These are phyloP conservation scores for Melastoma malabathricum DNA, from an alignment of 345 rosid species.

Conservation along the genomic window DNA sequence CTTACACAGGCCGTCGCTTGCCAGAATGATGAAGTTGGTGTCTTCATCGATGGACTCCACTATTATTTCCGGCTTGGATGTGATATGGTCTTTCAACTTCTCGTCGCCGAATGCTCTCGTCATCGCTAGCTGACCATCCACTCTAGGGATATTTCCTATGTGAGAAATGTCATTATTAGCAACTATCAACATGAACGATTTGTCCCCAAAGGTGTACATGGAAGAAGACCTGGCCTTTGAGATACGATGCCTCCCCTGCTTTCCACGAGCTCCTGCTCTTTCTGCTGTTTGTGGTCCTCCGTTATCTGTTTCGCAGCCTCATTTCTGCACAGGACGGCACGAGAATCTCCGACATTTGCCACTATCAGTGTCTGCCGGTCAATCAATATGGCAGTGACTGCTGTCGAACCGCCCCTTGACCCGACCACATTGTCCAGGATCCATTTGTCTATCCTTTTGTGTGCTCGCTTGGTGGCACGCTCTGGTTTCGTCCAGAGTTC, in stretches of 20 bases:
- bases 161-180: neutral
- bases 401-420: slow-evolving; percentile 39
- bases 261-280: slow-evolving; percentile 29
- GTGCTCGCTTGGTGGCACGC: slow-evolving; percentile 26
- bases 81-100: slow-evolving; percentile 30
- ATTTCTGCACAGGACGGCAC: slow-evolving; percentile 25
- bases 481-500: slow-evolving; percentile 28
- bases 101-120: slow-evolving; percentile 45
- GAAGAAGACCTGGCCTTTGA: slow-evolving; percentile 15
- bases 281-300: slow-evolving; percentile 32
- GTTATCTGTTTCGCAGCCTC: slow-evolving; percentile 24
- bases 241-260: slow-evolving; percentile 36
- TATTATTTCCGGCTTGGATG: slow-evolving; percentile 25
- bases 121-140: slow-evolving; percentile 34
- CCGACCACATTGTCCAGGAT: slow-evolving; percentile 22
- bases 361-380: slow-evolving; percentile 31
- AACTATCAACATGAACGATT: neutral
- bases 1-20: slow-evolving; percentile 31
- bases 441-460: slow-evolving; percentile 22
- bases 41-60: slow-evolving; percentile 10
- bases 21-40: slow-evolving; percentile 15
- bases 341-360: slow-evolving; percentile 44
- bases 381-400: slow-evolving; percentile 31
- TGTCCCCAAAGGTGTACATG: too few relatives aligned
- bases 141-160: slow-evolving; percentile 26